Conservation (phyloP, 2,329 filamentous ascomycete genomes). For the Fusarium nygamai region DNA sequence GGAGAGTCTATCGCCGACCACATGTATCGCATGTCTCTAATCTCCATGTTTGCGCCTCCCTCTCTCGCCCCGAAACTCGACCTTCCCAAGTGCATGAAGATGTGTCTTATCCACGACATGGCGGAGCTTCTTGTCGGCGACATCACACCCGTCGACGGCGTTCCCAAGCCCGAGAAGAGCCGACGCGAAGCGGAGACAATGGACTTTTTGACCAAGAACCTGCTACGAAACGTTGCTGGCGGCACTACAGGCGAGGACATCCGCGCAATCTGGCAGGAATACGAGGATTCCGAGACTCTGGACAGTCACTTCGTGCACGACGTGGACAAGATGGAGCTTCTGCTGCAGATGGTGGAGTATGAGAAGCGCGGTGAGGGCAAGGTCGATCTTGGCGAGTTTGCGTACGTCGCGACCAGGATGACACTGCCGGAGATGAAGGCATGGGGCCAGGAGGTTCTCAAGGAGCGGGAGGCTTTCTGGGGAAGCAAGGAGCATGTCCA, state of each 20-base stretch:
- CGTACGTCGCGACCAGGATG: conserved; percentile 78
- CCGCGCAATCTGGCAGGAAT: conserved; percentile 88
- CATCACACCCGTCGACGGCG: conserved; percentile 91
- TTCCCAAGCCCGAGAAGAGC: conserved; percentile 88
- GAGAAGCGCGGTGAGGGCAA: conserved; percentile 75
- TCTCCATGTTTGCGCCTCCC: conserved; percentile 90
- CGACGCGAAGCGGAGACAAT: conserved; percentile 88
- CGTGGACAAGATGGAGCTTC: conserved; percentile 94
- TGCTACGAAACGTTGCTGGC: conserved; percentile 81
- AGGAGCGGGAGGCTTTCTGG: conserved; percentile 82
- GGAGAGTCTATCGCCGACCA: conserved; percentile 96
- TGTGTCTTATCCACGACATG: conserved; percentile 98
- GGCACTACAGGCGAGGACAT: conserved; percentile 76
- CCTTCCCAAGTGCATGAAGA: conserved; percentile 85
- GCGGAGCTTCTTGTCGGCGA: conserved; percentile 94
- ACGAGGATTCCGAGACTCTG: conserved; percentile 85
- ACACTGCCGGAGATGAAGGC: conserved; percentile 78
- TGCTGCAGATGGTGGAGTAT: conserved; percentile 97
- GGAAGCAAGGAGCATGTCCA: conserved; percentile 58
- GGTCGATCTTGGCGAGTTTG: conserved; percentile 87
- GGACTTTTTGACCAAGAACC: conserved; percentile 81
- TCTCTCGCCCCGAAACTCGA: conserved; percentile 77
- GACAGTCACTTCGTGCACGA: conserved; percentile 95
- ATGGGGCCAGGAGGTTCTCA: conserved; percentile 81
- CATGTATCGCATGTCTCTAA: conserved; percentile 99